These are phyloP conservation scores for Fraxinus latifolia DNA, from an alignment of 305 asterid genomes.

Conservation along the genomic window DNA sequence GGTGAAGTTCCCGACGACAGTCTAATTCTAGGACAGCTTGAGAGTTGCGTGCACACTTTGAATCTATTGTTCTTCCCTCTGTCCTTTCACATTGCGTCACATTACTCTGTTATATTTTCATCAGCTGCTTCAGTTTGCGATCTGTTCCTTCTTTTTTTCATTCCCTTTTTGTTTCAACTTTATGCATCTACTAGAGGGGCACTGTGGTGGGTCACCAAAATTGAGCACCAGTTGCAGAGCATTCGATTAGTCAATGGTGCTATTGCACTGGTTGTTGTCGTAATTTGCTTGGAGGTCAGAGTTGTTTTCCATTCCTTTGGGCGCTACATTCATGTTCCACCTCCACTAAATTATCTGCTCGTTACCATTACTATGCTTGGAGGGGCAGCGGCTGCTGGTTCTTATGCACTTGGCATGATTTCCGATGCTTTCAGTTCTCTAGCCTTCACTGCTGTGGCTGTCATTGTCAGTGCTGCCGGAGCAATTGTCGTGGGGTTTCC, in stretches of 20 bases:
- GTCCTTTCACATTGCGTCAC: conserved; percentile 70
- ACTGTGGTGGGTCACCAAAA: conserved; percentile 93
- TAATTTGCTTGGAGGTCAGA: conserved; percentile 83
- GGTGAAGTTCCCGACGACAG: conserved; percentile 73
- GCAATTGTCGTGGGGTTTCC: conserved; percentile 93
- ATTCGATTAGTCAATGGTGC: conserved; percentile 85
- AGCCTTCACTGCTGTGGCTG: conserved; percentile 64
- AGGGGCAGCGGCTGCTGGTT: conserved; percentile 80
- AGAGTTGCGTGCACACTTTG: conserved; percentile 86
- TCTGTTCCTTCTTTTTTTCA: conserved; percentile 77
- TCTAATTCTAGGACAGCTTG: conserved; percentile 80
- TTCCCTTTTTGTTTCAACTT: conserved; percentile 83
- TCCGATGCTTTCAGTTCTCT: conserved; percentile 78
- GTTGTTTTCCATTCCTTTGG: conserved; percentile 97
- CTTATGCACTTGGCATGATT: conserved; percentile 81
- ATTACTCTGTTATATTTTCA: conserved; percentile 61
- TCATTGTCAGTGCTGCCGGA: conserved; percentile 87
- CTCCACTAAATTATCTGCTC: conserved; percentile 78
- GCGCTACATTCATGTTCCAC: conserved; percentile 93
- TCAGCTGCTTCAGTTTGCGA: conserved; percentile 70
- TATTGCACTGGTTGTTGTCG: conserved; percentile 67
- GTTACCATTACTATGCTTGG: conserved; percentile 91
- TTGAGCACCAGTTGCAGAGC: conserved; percentile 69
- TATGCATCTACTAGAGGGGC: conserved; percentile 95
- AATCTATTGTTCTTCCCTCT: conserved; percentile 70